Percentiles rank a stretch among this genome's conserved stretches.
phyloP scores from a whole-genome alignment of 2,329 filamentous ascomycete species.

The Pseudocercospora ulei region DNA sequence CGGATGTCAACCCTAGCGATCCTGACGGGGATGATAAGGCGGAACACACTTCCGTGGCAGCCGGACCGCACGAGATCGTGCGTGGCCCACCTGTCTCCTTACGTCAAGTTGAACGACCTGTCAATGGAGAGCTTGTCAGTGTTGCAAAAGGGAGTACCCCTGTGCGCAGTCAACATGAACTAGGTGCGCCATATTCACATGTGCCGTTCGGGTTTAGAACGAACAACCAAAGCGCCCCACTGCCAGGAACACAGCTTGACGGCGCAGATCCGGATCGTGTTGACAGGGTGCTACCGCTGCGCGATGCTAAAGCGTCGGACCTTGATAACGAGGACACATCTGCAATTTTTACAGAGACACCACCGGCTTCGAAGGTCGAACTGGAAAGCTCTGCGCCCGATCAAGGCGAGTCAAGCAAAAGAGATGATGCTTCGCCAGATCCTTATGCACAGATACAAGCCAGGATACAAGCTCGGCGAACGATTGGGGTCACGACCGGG shows the following conservation, averaged over 20 bases:
- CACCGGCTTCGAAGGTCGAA: conserved; percentile 6
- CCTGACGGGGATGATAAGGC: conserved; percentile 7
- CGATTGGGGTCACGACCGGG: conserved; percentile 27
- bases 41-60: conserved; percentile 4
- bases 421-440: conserved; percentile 13
- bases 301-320: not conserved
- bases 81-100: conserved; percentile 1
- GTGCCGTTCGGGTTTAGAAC: not conserved
- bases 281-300: conserved; percentile 4
- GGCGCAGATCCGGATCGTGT: conserved; percentile 5
- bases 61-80: not conserved
- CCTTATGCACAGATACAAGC: conserved; percentile 33
- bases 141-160: not conserved
- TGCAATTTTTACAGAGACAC: conserved; percentile 9
- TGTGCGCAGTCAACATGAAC: not conserved
- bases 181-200: not conserved
- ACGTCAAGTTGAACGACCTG: conserved; percentile 5
- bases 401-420: conserved; percentile 1
- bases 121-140: conserved; percentile 6
- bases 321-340: conserved; percentile 4
- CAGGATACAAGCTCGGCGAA: conserved; percentile 31
- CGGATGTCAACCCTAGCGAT: conserved; percentile 12
- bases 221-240: conserved; percentile 1
- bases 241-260: not conserved
- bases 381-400: not conserved